Conservation (phyloP, 2,329 filamentous ascomycete species). For the Tolypocladium pustulatum region DNA sequence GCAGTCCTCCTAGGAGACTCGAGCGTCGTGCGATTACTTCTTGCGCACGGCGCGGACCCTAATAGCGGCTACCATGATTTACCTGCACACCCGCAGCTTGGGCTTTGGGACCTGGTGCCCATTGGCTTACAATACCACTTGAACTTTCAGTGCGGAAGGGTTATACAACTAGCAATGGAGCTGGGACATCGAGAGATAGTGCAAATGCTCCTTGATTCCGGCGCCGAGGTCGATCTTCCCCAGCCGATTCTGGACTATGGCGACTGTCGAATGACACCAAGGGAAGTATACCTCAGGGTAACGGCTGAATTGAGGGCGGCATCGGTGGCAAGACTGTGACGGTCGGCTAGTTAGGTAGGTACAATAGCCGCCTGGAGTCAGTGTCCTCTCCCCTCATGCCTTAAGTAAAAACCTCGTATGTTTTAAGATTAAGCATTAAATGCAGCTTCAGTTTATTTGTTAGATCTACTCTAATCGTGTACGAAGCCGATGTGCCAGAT, state of each 20-base stretch:
- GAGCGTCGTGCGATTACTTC: too few species aligned
- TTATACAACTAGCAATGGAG: background rate
- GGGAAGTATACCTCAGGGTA: background rate
- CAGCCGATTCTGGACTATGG: background rate
- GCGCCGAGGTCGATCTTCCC: background rate
- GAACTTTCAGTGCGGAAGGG: background rate
- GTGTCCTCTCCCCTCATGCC: too few species aligned
- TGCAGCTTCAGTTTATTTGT: too few species aligned
- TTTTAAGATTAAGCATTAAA: too few species aligned
- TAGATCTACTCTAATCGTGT: too few species aligned
- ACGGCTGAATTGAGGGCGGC: background rate
- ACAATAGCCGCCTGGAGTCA: too few species aligned
- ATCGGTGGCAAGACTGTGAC: background rate
- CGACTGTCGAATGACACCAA: background rate
- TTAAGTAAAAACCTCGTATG: too few species aligned
- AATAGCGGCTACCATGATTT: background rate
- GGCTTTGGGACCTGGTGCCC: background rate
- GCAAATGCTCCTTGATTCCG: background rate
- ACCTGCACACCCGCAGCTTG: background rate
- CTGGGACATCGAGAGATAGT: background rate
- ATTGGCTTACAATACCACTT: too few species aligned
- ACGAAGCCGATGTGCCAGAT: too few species aligned
- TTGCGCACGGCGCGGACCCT: too few species aligned
- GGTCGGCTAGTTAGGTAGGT: too few species aligned
- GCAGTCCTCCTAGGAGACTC: too few species aligned